phyloP scores from a whole-genome alignment of 2,329 filamentous ascomycete genomes.

The Aspergillus proliferans region DNA sequence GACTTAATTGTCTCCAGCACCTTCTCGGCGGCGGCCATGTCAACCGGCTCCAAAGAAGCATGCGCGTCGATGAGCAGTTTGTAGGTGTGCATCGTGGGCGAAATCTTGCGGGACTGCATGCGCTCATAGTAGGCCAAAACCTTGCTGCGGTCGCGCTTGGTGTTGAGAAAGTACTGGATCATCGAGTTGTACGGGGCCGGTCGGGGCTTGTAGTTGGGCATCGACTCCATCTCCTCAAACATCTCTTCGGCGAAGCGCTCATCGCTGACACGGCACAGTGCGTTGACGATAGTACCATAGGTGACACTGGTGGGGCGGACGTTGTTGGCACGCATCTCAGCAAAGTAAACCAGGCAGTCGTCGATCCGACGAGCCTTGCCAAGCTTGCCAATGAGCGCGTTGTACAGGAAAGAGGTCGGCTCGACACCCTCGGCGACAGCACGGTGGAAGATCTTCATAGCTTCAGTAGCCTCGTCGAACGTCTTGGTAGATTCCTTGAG shows the following conservation, averaged over 20 bases:
- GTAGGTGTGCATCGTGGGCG: constrained; percentile 91
- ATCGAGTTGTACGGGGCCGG: constrained; percentile 98
- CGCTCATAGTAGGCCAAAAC: constrained; percentile 91
- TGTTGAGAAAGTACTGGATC: constrained; percentile 99
- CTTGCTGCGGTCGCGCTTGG: constrained; percentile 92
- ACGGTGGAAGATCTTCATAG: constrained; percentile 93
- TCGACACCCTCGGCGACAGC: constrained; percentile 91
- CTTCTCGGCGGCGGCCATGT: constrained; percentile 80
- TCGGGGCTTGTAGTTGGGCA: constrained; percentile 97
- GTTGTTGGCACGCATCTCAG: constrained; percentile 87
- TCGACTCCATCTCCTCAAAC: constrained; percentile 98
- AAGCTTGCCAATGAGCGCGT: constrained; percentile 94
- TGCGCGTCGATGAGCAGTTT: constrained; percentile 95
- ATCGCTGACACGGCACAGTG: constrained; percentile 91
- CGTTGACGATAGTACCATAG: constrained; percentile 97
- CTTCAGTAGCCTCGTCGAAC: constrained; percentile 94
- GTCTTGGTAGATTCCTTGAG: constrained; percentile 96
- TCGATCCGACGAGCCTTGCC: constrained; percentile 97
- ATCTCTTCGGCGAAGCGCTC: constrained; percentile 96
- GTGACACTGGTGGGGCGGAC: constrained; percentile 96
- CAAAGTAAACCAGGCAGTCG: constrained; percentile 96
- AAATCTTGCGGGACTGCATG: constrained; percentile 80
- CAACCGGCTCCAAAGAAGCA: constrained; percentile 83
- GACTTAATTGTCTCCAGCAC: constrained; percentile 72
- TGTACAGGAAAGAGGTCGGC: constrained; percentile 95